These are phyloP conservation scores for Zygoascus tannicola DNA, from an alignment of 805 yeast species.

Conservation along the genomic window DNA sequence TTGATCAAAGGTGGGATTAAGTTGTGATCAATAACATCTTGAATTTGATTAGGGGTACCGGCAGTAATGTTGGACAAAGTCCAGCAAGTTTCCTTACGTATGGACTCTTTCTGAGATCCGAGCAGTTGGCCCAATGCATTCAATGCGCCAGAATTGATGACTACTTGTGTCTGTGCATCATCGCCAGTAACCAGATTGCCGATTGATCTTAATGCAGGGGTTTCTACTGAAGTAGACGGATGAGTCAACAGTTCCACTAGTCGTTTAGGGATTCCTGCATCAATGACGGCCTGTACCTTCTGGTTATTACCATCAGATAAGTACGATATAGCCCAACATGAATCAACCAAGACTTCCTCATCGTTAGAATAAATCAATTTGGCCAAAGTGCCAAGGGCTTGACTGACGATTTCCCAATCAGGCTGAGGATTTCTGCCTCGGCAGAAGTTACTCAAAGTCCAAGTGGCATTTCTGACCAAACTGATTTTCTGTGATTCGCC, in stretches of 20 bases:
- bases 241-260: conserved; percentile 84
- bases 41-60: conserved; percentile 91
- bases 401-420: conserved; percentile 79
- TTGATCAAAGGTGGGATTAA: conserved; percentile 85
- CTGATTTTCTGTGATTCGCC: conserved; percentile 68
- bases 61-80: conserved; percentile 97
- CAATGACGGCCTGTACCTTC: conserved; percentile 94
- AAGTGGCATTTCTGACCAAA: conserved; percentile 91
- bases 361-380: conserved; percentile 85
- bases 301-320: conserved; percentile 86
- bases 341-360: conserved; percentile 89
- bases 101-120: conserved; percentile 78
- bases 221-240: conserved; percentile 78
- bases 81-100: conserved; percentile 98
- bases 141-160: conserved; percentile 86
- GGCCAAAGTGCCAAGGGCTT: conserved; percentile 85
- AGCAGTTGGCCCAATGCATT: conserved; percentile 75
- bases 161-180: conserved; percentile 90
- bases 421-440: conserved; percentile 96
- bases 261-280: conserved; percentile 90
- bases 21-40: conserved; percentile 92
- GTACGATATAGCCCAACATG: conserved; percentile 98
- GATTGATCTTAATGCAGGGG: conserved; percentile 94
- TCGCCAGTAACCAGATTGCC: conserved; percentile 98
- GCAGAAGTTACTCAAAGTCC: conserved; percentile 95